Evolutionary conservation across 2,329 filamentous ascomycete species (phyloP).

Genomic region (Pyrenochaeta sp.): DNA sequence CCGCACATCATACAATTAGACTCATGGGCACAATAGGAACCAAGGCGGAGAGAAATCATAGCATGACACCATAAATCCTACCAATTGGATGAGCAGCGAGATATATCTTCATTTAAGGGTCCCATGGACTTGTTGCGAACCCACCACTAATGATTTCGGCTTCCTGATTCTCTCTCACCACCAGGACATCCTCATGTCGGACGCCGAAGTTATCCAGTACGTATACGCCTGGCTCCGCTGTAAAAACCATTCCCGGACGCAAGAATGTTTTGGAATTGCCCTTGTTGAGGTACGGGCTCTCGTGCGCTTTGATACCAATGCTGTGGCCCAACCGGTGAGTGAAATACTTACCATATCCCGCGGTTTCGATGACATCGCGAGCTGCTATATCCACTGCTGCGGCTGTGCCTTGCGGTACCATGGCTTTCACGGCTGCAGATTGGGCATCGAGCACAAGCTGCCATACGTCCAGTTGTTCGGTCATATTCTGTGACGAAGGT

Average conservation of each 20-base stretch:
- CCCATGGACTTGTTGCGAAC: conserved; percentile 62
- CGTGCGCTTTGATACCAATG: conserved; percentile 72
- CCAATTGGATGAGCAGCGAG: too few relatives aligned
- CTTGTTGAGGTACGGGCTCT: conserved; percentile 71
- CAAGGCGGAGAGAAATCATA: too few relatives aligned
- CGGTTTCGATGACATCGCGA: conserved; percentile 63
- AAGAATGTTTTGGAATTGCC: conserved; percentile 62
- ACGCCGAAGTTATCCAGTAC: conserved; percentile 68
- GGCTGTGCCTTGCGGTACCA: conserved; percentile 62
- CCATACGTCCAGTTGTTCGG: conserved; percentile 67
- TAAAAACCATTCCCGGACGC: conserved; percentile 68
- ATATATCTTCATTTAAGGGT: conserved; percentile 51
- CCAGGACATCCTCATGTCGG: conserved; percentile 68
- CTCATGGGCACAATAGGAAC: too few relatives aligned
- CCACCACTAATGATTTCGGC: conserved; percentile 65
- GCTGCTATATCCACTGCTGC: conserved; percentile 70
- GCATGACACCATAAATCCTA: too few relatives aligned
- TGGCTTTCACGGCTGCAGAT: conserved; percentile 61
- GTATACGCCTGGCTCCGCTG: conserved; percentile 71
- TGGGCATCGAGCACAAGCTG: conserved; percentile 70
- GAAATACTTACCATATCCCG: conserved; percentile 67
- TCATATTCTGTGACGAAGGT: conserved; percentile 20
- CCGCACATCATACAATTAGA: too few relatives aligned
- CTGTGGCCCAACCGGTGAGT: conserved; percentile 71
- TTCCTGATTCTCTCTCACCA: conserved; percentile 63